Percentiles rank a stretch among this genome's conserved stretches.
Conservation (phyloP, 768 basidiomycete genomes). For the Russula virescens region DNA sequence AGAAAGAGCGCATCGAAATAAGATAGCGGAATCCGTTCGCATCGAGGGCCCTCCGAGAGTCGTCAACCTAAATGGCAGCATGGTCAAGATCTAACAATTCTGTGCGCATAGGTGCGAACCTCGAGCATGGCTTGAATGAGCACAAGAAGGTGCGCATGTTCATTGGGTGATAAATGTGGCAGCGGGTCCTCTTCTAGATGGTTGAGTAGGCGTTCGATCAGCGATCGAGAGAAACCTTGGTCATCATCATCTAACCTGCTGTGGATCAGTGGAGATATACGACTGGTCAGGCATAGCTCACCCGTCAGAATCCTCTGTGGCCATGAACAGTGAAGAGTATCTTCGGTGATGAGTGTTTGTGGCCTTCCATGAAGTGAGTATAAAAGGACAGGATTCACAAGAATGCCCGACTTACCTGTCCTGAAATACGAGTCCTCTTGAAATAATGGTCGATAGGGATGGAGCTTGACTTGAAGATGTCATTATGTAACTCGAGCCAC, state of each 20-base stretch:
- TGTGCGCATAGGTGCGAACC: conserved; percentile 37
- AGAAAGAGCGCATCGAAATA: conserved; percentile 87
- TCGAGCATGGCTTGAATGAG: conserved; percentile 85
- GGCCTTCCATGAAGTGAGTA: conserved; percentile 12
- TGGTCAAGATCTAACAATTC: conserved; percentile 5
- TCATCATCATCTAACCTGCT: conserved; percentile 43
- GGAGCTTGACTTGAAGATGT: conserved; percentile 37
- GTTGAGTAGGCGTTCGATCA: conserved; percentile 57
- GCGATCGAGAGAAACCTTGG: conserved; percentile 51
- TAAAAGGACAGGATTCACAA: not conserved
- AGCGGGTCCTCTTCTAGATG: conserved; percentile 57
- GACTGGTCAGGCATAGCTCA: conserved; percentile 30
- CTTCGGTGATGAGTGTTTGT: conserved; percentile 30
- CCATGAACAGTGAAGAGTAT: conserved; percentile 52
- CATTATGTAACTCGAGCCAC: conserved; percentile 25
- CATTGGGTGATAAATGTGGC: conserved; percentile 68
- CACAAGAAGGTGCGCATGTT: conserved; percentile 77
- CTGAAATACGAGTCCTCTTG: conserved; percentile 33
- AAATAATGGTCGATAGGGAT: conserved; percentile 57
- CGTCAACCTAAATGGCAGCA: conserved; percentile 58
- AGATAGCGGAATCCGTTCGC: conserved; percentile 90
- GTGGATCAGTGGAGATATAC: not conserved
- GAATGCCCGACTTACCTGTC: conserved; percentile 13
- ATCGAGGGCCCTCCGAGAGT: conserved; percentile 86
- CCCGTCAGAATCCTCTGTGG: conserved; percentile 40